These are phyloP conservation scores for Parascedosporium putredinis DNA, from an alignment of 2,329 filamentous ascomycete species.

Conservation along the genomic window DNA sequence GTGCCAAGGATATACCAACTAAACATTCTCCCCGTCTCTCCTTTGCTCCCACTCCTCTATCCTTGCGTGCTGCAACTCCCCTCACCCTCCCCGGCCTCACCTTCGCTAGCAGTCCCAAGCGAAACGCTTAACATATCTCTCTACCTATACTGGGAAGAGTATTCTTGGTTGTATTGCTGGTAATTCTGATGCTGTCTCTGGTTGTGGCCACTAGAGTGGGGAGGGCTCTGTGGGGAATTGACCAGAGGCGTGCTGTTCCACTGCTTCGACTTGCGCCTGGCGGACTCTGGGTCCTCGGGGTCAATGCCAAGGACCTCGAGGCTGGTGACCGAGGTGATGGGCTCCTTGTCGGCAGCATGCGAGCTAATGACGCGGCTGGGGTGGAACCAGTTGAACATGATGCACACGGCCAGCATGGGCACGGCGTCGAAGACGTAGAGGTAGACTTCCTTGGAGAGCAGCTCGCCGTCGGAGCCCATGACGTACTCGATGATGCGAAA, in stretches of 20 bases:
- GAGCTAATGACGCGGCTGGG: constrained; percentile 3
- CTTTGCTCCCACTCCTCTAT: not conserved
- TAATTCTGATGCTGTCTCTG: not conserved
- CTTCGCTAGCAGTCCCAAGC: too few species aligned
- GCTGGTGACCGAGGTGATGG: not conserved
- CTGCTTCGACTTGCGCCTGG: not conserved
- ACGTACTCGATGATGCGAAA: constrained; percentile 33
- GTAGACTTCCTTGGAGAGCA: constrained; percentile 24
- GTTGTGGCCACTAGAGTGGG: not conserved
- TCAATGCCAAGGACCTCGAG: not conserved
- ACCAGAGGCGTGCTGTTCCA: too few species aligned
- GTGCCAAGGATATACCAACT: too few species aligned
- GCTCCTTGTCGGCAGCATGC: not conserved
- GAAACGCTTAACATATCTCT: too few species aligned
- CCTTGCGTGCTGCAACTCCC: too few species aligned
- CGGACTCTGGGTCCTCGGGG: not conserved
- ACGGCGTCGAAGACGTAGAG: constrained; percentile 28
- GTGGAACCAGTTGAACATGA: constrained; percentile 14
- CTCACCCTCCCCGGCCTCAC: not conserved
- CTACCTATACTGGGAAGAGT: not conserved
- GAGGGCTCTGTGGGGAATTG: not conserved
- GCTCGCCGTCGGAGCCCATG: constrained; percentile 22
- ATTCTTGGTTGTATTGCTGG: not conserved
- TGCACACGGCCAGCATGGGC: constrained; percentile 21
- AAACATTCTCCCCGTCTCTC: too few species aligned